Evolutionary conservation across 2,329 filamentous ascomycete genomes (phyloP).

Genomic region (Pestalotiopsis sp.): DNA sequence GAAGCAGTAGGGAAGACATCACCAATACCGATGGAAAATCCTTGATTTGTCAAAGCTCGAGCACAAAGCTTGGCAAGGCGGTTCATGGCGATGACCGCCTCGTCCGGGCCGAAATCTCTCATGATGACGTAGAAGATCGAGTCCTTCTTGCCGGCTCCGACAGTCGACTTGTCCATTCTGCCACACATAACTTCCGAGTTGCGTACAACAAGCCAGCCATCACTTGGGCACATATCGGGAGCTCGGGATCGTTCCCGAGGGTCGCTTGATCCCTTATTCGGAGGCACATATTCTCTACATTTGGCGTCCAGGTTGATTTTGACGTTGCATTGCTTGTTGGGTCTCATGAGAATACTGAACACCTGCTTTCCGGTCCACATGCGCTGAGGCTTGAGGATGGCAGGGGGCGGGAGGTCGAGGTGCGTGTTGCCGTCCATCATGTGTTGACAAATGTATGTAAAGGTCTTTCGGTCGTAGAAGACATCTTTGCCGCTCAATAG

Average conservation of each 20-base stretch:
- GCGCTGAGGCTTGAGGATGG: slow-evolving; percentile 80
- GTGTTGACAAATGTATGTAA: slow-evolving; percentile 87
- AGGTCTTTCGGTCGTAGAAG: slow-evolving; percentile 87
- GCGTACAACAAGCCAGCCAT: slow-evolving; percentile 88
- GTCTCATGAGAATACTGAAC: slow-evolving; percentile 88
- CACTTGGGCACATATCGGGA: slow-evolving; percentile 80
- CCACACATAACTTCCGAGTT: slow-evolving; percentile 99
- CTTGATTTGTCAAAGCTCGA: slow-evolving; percentile 83
- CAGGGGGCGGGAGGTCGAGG: slow-evolving; percentile 84
- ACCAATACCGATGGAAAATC: slow-evolving; percentile 94
- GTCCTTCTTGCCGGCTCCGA: slow-evolving; percentile 97
- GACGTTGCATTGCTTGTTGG: slow-evolving; percentile 81
- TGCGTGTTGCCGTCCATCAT: slow-evolving; percentile 84
- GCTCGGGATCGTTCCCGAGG: slow-evolving; percentile 44
- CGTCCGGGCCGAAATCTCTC: slow-evolving; percentile 89
- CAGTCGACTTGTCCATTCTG: slow-evolving; percentile 95
- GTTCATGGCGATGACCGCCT: slow-evolving; percentile 91
- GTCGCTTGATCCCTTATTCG: slow-evolving; percentile 54
- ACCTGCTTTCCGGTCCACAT: slow-evolving; percentile 98
- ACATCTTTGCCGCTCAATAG: slow-evolving; percentile 89
- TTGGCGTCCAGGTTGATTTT: slow-evolving; percentile 92
- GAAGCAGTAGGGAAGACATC: slow-evolving; percentile 84
- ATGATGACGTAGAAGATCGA: slow-evolving; percentile 97
- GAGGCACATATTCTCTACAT: slow-evolving; percentile 70
- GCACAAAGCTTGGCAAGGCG: slow-evolving; percentile 88